A percentile compares a stretch with the other conserved stretches of the same genome.
These are phyloP conservation scores for Sugiyamaella castrensis DNA, from an alignment of 1,139 yeast species.

Conservation along the genomic window DNA sequence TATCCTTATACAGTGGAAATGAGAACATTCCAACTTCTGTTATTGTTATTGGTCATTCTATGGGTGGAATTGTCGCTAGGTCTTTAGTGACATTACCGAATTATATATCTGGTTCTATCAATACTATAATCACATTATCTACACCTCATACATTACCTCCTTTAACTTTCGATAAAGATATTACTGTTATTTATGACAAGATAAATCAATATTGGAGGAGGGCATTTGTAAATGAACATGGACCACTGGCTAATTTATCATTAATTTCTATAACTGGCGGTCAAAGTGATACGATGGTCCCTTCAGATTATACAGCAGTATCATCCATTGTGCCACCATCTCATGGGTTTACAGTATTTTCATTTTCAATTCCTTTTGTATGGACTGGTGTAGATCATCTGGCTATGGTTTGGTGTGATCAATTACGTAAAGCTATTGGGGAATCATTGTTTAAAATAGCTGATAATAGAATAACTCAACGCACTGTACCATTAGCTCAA, in stretches of 20 bases:
- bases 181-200: slow-evolving; percentile 67
- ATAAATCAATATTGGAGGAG: slow-evolving; percentile 80
- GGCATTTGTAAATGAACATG: slow-evolving; percentile 42
- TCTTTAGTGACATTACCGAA: slow-evolving; percentile 77
- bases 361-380: slow-evolving; percentile 84
- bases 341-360: slow-evolving; percentile 79
- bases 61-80: slow-evolving; percentile 94
- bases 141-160: slow-evolving; percentile 96
- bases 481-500: slow-evolving; percentile 47
- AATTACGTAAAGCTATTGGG: slow-evolving; percentile 65
- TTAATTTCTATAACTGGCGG: slow-evolving; percentile 88
- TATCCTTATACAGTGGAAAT: slow-evolving; percentile 52
- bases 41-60: slow-evolving; percentile 83
- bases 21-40: slow-evolving; percentile 60
- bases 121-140: slow-evolving; percentile 81
- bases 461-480: slow-evolving; percentile 51
- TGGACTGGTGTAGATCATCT: slow-evolving; percentile 96
- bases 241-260: slow-evolving; percentile 35
- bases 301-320: slow-evolving; percentile 88
- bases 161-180: slow-evolving; percentile 90
- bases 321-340: slow-evolving; percentile 65
- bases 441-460: slow-evolving; percentile 57
- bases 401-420: slow-evolving; percentile 97
- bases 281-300: slow-evolving; percentile 70
- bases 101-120: slow-evolving; percentile 66